Evolutionary conservation across 2,329 filamentous ascomycete species (phyloP), one percentile per base, ranked within the genome.

Genomic region (Calonectria pseudoturangicola): DNA sequence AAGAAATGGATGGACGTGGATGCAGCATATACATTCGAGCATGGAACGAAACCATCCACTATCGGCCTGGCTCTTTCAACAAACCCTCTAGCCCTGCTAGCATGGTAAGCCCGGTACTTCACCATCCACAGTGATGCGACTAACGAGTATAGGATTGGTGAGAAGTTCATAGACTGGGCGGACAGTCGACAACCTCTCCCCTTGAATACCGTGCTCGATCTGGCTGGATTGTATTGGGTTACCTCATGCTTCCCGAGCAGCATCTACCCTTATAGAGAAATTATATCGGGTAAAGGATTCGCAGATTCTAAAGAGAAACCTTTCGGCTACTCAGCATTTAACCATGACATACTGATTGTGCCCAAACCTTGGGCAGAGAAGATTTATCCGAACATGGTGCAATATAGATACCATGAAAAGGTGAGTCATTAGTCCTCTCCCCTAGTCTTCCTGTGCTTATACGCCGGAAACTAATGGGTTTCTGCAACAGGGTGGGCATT

Each of bases 51-150:
- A 13, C 50, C 64, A 27, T n/a, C 48, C 13, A 66, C 64, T 4
- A 56, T 66, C 2, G 64, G 64, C 7, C 39, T 66, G 2, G 64
- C 39, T 25, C 50, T 66, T 6, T 56, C 64, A 3, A 6, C 64
- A 18, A 66, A 36, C 18, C 64, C 64, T 2, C 64, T 66, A 2
- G 64, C 64, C 4, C 25, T 45, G 9, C 3, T 66, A 8, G 27
- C 63, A 8, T 39, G 45, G 51, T 64, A 25, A 39, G 2, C 7
- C 16, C 18, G 2, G 2, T 15, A n/a, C 2, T 3, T 6, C 30
- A 10, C 7, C 2, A 12, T 9, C 2, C 8, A 18, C 12, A n/a
- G n/a, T 16, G 3, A 25, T 39, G 0, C 9, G 3, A 6, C n/a
- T 27, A 58, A 16, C 12, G 33, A 7, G 30, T 9, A 16, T 27